Evolutionary conservation across 805 yeast species (phyloP).

Genomic region (Pichia insulana): DNA sequence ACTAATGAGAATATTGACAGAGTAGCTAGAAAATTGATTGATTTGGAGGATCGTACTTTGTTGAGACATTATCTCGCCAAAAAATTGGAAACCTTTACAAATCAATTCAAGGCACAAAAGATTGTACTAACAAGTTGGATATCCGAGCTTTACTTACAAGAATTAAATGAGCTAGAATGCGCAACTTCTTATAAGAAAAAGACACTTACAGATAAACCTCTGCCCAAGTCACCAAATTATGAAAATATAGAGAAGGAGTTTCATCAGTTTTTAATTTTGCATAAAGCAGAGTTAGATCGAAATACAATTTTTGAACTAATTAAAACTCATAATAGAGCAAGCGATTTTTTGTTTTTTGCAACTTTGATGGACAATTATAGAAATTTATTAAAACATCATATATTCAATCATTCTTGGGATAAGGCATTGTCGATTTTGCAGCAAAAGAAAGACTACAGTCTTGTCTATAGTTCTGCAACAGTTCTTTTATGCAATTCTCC

Average conservation of each 20-base stretch:
- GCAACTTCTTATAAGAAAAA: conserved; percentile 1
- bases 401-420: conserved; percentile 63
- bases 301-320: conserved; percentile 67
- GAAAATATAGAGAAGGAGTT: conserved; percentile 25
- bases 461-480: conserved; percentile 61
- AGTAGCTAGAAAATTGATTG: conserved; percentile 49
- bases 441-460: conserved; percentile 36
- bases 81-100: conserved; percentile 31
- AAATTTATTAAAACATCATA: conserved; percentile 60
- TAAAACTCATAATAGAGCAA: conserved; percentile 52
- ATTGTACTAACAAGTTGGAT: conserved; percentile 58
- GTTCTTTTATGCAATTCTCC: conserved; percentile 64
- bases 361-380: conserved; percentile 57
- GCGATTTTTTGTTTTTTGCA: conserved; percentile 61
- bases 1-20: conserved; percentile 64
- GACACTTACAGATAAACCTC: neutral
- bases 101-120: conserved; percentile 33
- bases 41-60: conserved; percentile 33
- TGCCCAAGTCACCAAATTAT: neutral
- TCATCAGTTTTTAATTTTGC: conserved; percentile 40
- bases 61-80: conserved; percentile 37
- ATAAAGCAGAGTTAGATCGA: conserved; percentile 47
- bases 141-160: conserved; percentile 46
- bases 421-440: conserved; percentile 55
- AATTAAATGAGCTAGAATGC: conserved; percentile 35